Conservation (phyloP, 495 filamentous ascomycete species). For the Penicillium riverlandense region DNA sequence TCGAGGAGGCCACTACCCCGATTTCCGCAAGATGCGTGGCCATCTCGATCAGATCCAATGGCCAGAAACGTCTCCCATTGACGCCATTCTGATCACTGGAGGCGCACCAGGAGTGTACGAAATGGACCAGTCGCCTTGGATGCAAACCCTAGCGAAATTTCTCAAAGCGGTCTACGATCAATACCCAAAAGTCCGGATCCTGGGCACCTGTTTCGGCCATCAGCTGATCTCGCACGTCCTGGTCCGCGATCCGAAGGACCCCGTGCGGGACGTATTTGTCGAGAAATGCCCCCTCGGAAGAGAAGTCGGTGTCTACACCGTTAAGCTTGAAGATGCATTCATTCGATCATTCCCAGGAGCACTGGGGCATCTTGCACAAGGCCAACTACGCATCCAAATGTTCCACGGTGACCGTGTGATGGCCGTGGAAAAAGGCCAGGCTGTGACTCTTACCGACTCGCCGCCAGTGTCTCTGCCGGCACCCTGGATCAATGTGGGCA, state of each 20-base stretch:
- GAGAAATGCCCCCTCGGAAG: conserved; percentile 23
- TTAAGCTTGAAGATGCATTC: conserved; percentile 19
- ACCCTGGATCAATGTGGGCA: conserved; percentile 28
- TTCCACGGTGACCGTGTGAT: conserved; percentile 33
- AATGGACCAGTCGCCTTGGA: conserved; percentile 22
- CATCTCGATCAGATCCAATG: conserved; percentile 1
- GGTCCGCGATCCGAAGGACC: conserved; percentile 14
- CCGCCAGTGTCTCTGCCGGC: conserved; percentile 18
- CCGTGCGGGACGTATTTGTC: conserved; percentile 17
- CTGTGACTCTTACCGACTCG: conserved; percentile 11
- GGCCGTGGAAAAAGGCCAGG: conserved; percentile 15
- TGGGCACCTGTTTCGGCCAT: conserved; percentile 36
- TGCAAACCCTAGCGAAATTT: conserved; percentile 18
- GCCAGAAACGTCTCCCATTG: conserved; percentile 15
- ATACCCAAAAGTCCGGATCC: conserved; percentile 28
- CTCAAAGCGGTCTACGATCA: conserved; percentile 23
- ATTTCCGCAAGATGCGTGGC: conserved; percentile 16
- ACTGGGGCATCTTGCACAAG: conserved; percentile 5
- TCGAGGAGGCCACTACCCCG: conserved; percentile 22
- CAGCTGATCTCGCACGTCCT: conserved; percentile 31
- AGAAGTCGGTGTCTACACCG: conserved; percentile 26
- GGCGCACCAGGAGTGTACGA: conserved; percentile 23
- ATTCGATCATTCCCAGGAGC: conserved; percentile 12
- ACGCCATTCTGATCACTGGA: conserved; percentile 28
- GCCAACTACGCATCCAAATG: conserved; percentile 26